Evolutionary conservation across 2,329 filamentous ascomycete genomes (phyloP).

Genomic region (Xylariaceae sp.): DNA sequence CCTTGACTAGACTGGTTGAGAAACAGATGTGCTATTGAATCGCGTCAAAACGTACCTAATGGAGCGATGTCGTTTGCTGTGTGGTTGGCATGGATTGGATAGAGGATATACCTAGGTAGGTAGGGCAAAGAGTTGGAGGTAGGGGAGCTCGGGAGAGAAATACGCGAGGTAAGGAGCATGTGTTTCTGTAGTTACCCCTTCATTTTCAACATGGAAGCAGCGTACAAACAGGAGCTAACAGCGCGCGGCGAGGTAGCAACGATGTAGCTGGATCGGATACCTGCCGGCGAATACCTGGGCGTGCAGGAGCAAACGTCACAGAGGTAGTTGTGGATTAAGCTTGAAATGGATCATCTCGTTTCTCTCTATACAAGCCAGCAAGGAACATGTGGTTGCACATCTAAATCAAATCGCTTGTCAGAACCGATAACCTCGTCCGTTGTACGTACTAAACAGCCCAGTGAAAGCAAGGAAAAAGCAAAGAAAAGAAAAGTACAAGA

Average conservation of each 20-base stretch:
- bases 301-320: too few species aligned
- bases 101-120: too few species aligned
- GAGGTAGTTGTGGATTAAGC: too few species aligned
- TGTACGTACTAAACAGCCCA: conserved; percentile 11
- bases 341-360: background rate
- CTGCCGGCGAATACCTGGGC: too few species aligned
- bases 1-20: too few species aligned
- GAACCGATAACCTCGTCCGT: conserved; percentile 3
- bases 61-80: too few species aligned
- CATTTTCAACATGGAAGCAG: background rate
- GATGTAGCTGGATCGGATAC: background rate
- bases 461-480: background rate
- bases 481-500: background rate
- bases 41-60: too few species aligned
- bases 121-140: background rate
- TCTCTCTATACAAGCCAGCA: background rate
- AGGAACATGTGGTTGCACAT: background rate
- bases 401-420: conserved; percentile 11
- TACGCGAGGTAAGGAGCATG: too few species aligned
- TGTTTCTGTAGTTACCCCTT: too few species aligned
- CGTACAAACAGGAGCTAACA: background rate
- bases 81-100: too few species aligned
- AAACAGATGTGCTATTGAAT: too few species aligned
- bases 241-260: background rate
- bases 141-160: too few species aligned